Evolutionary conservation across 164 flowering plant species (phyloP).

Genomic region (Nymphaea colorata): DNA sequence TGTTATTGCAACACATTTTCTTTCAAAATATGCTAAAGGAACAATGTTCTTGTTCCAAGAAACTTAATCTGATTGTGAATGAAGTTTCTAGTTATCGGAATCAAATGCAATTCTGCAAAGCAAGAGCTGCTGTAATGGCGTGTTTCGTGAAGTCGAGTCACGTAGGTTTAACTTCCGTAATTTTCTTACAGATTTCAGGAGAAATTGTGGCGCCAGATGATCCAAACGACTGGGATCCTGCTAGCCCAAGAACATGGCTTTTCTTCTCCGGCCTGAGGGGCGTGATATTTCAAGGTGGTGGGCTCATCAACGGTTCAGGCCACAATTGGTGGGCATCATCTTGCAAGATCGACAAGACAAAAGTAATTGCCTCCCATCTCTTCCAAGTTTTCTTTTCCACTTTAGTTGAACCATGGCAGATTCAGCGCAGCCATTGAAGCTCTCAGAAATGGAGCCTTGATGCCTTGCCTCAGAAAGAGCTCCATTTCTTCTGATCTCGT

Average conservation of each 20-base stretch:
- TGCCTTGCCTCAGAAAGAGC: not conserved
- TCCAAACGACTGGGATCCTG: slow-evolving; percentile 74
- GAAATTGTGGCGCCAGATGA: slow-evolving; percentile 79
- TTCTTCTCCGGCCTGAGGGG: slow-evolving; percentile 48
- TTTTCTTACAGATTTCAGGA: slow-evolving; percentile 55
- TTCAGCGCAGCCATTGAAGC: too few species aligned
- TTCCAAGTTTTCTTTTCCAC: not conserved
- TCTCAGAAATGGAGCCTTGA: too few species aligned
- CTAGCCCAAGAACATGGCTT: slow-evolving; percentile 60
- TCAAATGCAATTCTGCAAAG: too few species aligned
- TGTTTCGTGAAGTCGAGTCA: too few species aligned
- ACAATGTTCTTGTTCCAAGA: too few species aligned
- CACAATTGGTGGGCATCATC: slow-evolving; percentile 95
- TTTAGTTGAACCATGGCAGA: too few species aligned
- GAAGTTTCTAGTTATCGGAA: too few species aligned
- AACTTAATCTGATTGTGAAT: too few species aligned
- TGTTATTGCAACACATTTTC: too few species aligned
- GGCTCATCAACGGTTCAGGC: slow-evolving; percentile 88
- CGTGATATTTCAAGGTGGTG: slow-evolving; percentile 66
- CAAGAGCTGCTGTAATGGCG: too few species aligned
- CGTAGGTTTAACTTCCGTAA: too few species aligned
- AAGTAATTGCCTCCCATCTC: slow-evolving; percentile 29
- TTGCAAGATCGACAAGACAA: slow-evolving; percentile 83
- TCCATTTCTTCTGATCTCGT: not conserved
- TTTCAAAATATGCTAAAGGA: too few species aligned